Evolutionary conservation across 1,139 yeast genomes (phyloP), one percentile per base, ranked within the genome.

Genomic region (Citeromyces hawaiiensis): DNA sequence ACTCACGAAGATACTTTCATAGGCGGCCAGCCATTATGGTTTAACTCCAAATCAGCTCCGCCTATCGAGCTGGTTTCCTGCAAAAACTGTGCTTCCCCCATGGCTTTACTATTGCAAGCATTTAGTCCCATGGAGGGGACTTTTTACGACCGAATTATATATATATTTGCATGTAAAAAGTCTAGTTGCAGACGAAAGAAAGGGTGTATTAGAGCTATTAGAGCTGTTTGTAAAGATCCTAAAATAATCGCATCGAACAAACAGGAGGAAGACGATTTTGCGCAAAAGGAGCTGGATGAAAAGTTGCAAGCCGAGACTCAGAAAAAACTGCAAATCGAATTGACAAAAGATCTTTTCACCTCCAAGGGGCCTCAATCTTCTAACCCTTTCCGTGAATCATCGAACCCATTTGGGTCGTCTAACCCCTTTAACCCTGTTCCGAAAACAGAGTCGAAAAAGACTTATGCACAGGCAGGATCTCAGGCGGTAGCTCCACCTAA

Each of bases 71-170:
- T 72, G 25, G 50, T 77, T 3, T 59, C 60, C 15, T 91, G 98
- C 62, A 72, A 70, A 39, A 68, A 68, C 43, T 91, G 98, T 60
- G 57, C 61, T 0, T 56, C 62, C 10, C 61, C 67, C 27, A 66
- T 86, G 80, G 76, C 83, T 7, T 60, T 88, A 39, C 61, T 87
- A 33, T 60, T 79, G 2, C 97, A 91, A 56, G 81, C 91, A 2
- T 80, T 70, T 57, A 81, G 95, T 1, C 93, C 94, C 2, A 56
- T 85, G 37, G 83, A 76, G 23, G 71, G 70, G 32, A 68, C 77
- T n/a, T 60, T 71, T 38, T 85, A 87, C 53, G 96, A 87, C 50
- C 69, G 98, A 42, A 77, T 77, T 10, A 57, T 91, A 21, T 91
- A 91, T 53, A 68, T 88, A 0, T 82, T 88, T 57, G 76, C 76